Evolutionary conservation across 805 yeast genomes (phyloP).

Genomic region (Tetrapisispora iriomotensis): DNA sequence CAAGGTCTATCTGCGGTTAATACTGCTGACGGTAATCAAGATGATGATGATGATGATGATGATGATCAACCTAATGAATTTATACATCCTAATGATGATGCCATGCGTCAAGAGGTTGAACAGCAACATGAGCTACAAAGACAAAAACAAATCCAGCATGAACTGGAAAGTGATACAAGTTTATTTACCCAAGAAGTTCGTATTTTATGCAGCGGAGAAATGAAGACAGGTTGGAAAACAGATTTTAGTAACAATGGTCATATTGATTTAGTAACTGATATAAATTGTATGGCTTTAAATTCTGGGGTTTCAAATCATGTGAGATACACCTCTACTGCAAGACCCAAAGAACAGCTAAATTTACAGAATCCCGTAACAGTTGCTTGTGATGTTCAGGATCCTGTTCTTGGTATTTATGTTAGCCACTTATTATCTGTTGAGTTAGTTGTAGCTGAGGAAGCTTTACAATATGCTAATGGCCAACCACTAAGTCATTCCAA

Average conservation of each 20-base stretch:
- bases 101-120: conserved; percentile 26
- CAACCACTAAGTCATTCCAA: conserved; percentile 16
- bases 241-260: conserved; percentile 74
- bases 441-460: conserved; percentile 89
- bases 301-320: conserved; percentile 42
- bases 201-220: conserved; percentile 66
- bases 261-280: conserved; percentile 69
- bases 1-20: not conserved
- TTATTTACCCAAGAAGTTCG: conserved; percentile 65
- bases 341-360: conserved; percentile 11
- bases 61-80: conserved; percentile 19
- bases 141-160: conserved; percentile 25
- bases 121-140: conserved; percentile 27
- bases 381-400: conserved; percentile 75
- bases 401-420: conserved; percentile 66
- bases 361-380: conserved; percentile 36
- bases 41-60: conserved; percentile 29
- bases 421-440: conserved; percentile 73
- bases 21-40: conserved; percentile 5
- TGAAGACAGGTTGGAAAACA: conserved; percentile 90
- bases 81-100: conserved; percentile 31
- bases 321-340: conserved; percentile 35
- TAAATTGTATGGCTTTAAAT: conserved; percentile 48
- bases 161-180: conserved; percentile 29
- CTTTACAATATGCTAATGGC: conserved; percentile 36